These are phyloP conservation scores for Perkinsus olseni DNA, from an alignment of 169 alveolate species.

Conservation along the genomic window DNA sequence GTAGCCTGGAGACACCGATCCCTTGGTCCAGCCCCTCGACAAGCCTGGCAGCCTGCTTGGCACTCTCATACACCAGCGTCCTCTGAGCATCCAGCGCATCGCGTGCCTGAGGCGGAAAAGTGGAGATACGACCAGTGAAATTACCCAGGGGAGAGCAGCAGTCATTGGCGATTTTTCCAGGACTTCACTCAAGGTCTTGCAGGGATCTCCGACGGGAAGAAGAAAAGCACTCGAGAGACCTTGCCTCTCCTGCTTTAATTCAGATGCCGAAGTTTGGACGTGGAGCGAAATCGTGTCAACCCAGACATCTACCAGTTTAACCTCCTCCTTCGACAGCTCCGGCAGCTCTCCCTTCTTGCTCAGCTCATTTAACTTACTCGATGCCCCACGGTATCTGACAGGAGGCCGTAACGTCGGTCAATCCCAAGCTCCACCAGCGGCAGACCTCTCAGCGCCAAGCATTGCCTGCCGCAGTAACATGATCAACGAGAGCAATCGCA, in stretches of 20 bases:
- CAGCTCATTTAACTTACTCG: not conserved
- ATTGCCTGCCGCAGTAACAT: too few species aligned
- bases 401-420: too few species aligned
- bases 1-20: not conserved
- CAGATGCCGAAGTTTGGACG: too few species aligned
- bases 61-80: not conserved
- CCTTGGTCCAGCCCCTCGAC: not conserved
- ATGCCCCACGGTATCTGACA: not conserved
- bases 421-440: not conserved
- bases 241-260: too few species aligned
- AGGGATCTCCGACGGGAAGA: too few species aligned
- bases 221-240: too few species aligned
- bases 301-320: not conserved
- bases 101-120: not conserved
- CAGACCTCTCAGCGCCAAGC: not conserved
- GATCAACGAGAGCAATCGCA: too few species aligned
- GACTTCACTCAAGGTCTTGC: too few species aligned
- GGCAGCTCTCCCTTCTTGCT: not conserved
- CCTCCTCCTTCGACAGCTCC: not conserved
- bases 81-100: not conserved
- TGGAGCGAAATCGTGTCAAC: not conserved
- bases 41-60: not conserved
- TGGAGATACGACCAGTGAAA: too few species aligned
- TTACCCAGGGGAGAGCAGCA: too few species aligned
- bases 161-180: too few species aligned